Percentiles rank a stretch among this genome's conserved stretches.
phyloP scores from a whole-genome alignment of 2,329 filamentous ascomycete genomes.

The Botrytis tulipae region DNA sequence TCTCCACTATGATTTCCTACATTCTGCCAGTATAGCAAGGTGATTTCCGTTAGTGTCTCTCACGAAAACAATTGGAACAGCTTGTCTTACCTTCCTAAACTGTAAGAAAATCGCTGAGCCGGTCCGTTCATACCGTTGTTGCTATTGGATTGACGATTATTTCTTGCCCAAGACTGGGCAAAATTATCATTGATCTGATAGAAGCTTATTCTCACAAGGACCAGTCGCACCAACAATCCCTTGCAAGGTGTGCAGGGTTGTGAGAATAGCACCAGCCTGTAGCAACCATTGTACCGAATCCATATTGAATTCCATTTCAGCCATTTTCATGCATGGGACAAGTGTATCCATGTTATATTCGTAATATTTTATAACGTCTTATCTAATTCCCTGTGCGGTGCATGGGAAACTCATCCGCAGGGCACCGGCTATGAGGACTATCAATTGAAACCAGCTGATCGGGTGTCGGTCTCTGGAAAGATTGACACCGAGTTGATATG shows the following conservation, averaged over 20 bases:
- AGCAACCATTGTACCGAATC: slow-evolving; percentile 22
- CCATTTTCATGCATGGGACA: slow-evolving; percentile 27
- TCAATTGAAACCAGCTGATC: slow-evolving; percentile 35
- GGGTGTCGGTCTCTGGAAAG: slow-evolving; percentile 16
- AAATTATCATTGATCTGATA: slow-evolving; percentile 3
- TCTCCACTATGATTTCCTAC: neutral
- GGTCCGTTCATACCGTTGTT: slow-evolving; percentile 34
- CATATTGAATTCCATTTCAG: slow-evolving; percentile 30
- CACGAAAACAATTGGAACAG: neutral
- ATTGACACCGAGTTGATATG: slow-evolving; percentile 6
- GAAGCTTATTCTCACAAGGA: neutral
- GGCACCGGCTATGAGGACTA: slow-evolving; percentile 33
- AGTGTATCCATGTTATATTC: slow-evolving; percentile 24
- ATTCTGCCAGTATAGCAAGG: slow-evolving; percentile 2
- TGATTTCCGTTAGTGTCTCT: neutral
- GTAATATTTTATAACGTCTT: slow-evolving; percentile 22
- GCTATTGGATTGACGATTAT: slow-evolving; percentile 2
- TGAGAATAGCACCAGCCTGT: slow-evolving; percentile 18
- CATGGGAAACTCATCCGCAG: slow-evolving; percentile 33
- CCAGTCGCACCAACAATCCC: slow-evolving; percentile 12
- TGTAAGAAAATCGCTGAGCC: slow-evolving; percentile 27
- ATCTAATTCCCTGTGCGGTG: slow-evolving; percentile 25
- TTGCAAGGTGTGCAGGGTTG: slow-evolving; percentile 20
- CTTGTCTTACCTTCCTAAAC: slow-evolving; percentile 12
- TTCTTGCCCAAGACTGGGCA: neutral